A percentile compares a stretch with the other conserved stretches of the same genome.
Evolutionary conservation across 164 flowering plant species (phyloP).

Genomic region (Paratinospora sagittata): DNA sequence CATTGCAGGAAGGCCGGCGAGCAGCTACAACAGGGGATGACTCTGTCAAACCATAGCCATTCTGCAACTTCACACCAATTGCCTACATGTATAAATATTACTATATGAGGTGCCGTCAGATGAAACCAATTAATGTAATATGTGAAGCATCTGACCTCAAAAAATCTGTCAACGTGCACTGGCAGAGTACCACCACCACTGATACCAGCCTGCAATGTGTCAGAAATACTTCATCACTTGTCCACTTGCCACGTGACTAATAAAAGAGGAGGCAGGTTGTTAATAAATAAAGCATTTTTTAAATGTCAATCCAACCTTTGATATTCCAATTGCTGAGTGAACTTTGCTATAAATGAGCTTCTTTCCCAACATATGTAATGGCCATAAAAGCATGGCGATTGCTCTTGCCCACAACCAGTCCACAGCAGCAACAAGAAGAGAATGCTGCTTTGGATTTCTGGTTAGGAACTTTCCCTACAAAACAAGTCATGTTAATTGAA

Average conservation of each 20-base stretch:
- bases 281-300: background rate
- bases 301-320: slow-evolving; percentile 46
- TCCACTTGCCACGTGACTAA: slow-evolving; percentile 6
- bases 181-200: slow-evolving; percentile 98
- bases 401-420: slow-evolving; percentile 67
- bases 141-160: slow-evolving; percentile 54
- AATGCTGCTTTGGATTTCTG: slow-evolving; percentile 33
- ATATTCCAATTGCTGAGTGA: slow-evolving; percentile 72
- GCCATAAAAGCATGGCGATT: slow-evolving; percentile 53
- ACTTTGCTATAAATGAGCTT: slow-evolving; percentile 76
- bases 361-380: slow-evolving; percentile 68
- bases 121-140: background rate
- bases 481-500: slow-evolving; percentile 9
- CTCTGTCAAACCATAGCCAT: slow-evolving; percentile 94
- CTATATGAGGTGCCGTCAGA: slow-evolving; percentile 1
- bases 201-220: slow-evolving; percentile 65
- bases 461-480: slow-evolving; percentile 69
- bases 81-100: slow-evolving; percentile 42
- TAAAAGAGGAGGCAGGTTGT: background rate
- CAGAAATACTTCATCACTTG: slow-evolving; percentile 3
- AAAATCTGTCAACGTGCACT: slow-evolving; percentile 67
- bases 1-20: slow-evolving; percentile 53
- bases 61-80: slow-evolving; percentile 67
- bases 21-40: slow-evolving; percentile 80
- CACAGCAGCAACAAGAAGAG: slow-evolving; percentile 30